phyloP scores from a whole-genome alignment of 2,329 filamentous ascomycete species.

The Colletotrichum sp. region DNA sequence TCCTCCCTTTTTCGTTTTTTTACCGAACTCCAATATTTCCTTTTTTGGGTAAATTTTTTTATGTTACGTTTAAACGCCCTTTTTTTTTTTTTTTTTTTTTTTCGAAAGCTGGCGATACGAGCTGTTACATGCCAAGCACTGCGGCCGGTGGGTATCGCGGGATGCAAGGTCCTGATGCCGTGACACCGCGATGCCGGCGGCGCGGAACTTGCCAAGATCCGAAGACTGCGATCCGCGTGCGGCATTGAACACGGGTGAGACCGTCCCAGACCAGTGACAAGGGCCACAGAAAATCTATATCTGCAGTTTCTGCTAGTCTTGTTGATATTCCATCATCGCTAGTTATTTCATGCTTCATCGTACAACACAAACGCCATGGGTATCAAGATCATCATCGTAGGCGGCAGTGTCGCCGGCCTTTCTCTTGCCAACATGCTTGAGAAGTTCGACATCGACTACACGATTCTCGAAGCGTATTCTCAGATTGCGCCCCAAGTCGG shows the following conservation, averaged over 20 bases:
- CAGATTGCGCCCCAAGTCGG: conserved; percentile 51
- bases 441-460: conserved; percentile 48
- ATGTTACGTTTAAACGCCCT: no score
- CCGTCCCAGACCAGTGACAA: background rate
- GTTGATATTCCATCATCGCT: background rate
- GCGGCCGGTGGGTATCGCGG: background rate
- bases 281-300: background rate
- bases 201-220: background rate
- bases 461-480: conserved; percentile 49
- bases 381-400: conserved; percentile 50
- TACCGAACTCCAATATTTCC: no score
- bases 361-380: background rate
- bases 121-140: background rate
- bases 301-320: background rate
- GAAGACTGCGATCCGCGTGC: background rate
- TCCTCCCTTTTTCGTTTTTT: no score
- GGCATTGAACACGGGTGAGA: background rate
- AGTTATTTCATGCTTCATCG: background rate
- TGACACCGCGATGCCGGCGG: background rate
- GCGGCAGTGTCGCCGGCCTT: conserved; percentile 53
- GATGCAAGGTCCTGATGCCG: background rate
- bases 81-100: background rate
- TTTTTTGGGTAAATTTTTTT: no score
- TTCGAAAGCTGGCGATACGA: background rate
- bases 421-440: conserved; percentile 43